Evolutionary conservation across 2,329 filamentous ascomycete species (phyloP), one percentile per base, ranked within the genome.

Genomic region (Fusarium azukiicola): DNA sequence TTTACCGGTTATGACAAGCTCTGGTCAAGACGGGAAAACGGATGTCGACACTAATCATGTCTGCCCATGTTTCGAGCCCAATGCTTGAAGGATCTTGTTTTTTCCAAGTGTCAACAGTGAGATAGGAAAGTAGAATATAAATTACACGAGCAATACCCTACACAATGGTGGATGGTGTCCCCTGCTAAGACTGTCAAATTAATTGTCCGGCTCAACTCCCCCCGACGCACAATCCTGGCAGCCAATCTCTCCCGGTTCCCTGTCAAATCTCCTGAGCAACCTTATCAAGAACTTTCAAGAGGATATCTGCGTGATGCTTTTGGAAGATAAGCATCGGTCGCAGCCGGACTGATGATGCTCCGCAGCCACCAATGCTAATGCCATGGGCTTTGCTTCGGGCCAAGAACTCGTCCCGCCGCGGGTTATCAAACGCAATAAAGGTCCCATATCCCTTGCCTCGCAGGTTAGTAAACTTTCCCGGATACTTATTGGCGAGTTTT

Each of bases 311-410:
- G 16, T 64, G 61, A 16, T 46, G 61, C 61, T 64, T 46, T 17
- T 64, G 61, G 61, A 64, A 64, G 32, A 64, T 64, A 40, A 64
- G 23, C 61, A 64, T 64, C 21, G 61, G 61, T 21, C 61, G 61
- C 13, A 64, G 61, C 17, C 61, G 61, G 21, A 64, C 23, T 5
- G 61, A 27, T 5, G 61, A 64, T 32, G 40, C 61, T 21, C 61
- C 61, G 21, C 61, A 64, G 23, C 61, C 40, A 5, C 61, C 61
- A 14, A 64, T 10, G 12, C 46, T 64, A 23, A 64, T 32, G 17
- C 40, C 61, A 46, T 64, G 61, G 23, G 40, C 32, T n/a, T 64
- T 64, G 2, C 40, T 40, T 12, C 27, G 23, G 16, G 61, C 40
- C 40, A 64, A 46, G 40, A 64, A 64, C 23, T 64, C 40, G 17